A percentile compares a stretch with the other conserved stretches of the same genome.
Conservation (phyloP, 1,139 yeast species). For the Pichia inconspicua region DNA sequence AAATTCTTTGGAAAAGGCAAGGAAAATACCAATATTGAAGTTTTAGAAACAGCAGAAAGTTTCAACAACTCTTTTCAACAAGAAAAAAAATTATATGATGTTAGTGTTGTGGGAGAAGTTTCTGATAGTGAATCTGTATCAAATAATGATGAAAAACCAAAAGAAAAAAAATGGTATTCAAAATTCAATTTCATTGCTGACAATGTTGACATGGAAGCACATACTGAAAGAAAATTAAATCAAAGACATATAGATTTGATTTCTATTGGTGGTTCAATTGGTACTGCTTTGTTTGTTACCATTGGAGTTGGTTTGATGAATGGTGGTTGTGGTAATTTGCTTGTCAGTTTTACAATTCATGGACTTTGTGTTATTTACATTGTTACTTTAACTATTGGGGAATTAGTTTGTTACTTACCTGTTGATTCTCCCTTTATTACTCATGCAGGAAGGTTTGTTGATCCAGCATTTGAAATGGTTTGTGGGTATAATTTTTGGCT, state of each 20-base stretch:
- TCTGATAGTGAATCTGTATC: neutral
- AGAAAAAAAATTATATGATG: neutral
- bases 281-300: constrained; percentile 69
- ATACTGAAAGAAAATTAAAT: constrained; percentile 21
- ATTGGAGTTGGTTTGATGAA: constrained; percentile 56
- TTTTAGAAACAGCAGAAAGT: neutral
- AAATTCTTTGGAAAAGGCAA: neutral
- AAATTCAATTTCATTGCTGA: neutral
- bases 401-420: constrained; percentile 43
- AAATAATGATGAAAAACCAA: neutral
- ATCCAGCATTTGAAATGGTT: constrained; percentile 43
- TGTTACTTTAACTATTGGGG: constrained; percentile 41
- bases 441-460: constrained; percentile 46
- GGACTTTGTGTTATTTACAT: constrained; percentile 29
- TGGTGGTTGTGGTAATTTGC: constrained; percentile 73
- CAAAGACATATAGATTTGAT: constrained; percentile 65
- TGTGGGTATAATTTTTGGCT: constrained; percentile 41
- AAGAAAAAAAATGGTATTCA: neutral
- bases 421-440: constrained; percentile 43
- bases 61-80: neutral
- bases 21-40: neutral
- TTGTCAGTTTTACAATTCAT: constrained; percentile 55
- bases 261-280: constrained; percentile 76
- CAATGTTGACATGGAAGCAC: neutral
- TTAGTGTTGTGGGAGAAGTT: neutral